Evolutionary conservation across 805 yeast species (phyloP).

Genomic region (Yarrowia divulgata): DNA sequence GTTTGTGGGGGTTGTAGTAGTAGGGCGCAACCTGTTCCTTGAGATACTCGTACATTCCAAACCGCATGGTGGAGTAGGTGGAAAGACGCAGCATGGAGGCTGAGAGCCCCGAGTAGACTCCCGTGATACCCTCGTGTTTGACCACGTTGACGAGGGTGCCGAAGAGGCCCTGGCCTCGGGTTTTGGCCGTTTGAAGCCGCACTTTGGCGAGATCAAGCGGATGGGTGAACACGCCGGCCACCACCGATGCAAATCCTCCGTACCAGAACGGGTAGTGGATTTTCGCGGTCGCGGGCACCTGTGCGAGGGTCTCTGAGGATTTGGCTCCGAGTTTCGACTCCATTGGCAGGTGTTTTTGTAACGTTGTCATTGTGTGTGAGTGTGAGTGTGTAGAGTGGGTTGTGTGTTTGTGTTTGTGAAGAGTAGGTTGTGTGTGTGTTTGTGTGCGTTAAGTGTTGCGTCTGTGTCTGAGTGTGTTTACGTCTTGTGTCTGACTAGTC

Average conservation of each 20-base stretch:
- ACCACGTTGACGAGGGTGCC: conserved; percentile 68
- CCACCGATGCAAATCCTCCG: conserved; percentile 55
- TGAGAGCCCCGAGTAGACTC: conserved; percentile 80
- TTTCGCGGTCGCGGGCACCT: conserved; percentile 3
- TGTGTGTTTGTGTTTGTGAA: neutral
- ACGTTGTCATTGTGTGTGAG: conserved; percentile 2
- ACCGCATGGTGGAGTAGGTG: conserved; percentile 84
- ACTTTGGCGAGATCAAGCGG: conserved; percentile 90
- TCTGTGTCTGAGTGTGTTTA: neutral
- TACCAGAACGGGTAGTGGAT: conserved; percentile 51
- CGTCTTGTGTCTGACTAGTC: too few relatives aligned
- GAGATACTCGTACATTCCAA: conserved; percentile 82
- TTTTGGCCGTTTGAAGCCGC: conserved; percentile 75
- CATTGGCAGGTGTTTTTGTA: conserved; percentile 3
- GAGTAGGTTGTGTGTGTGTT: neutral
- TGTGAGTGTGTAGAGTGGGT: neutral
- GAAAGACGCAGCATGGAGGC: conserved; percentile 87
- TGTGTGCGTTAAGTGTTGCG: neutral
- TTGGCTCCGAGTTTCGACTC: neutral
- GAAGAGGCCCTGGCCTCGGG: conserved; percentile 67
- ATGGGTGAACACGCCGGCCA: conserved; percentile 59
- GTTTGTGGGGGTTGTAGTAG: conserved; percentile 32
- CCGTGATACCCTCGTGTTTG: conserved; percentile 64
- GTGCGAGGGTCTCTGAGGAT: neutral
- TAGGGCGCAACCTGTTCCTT: conserved; percentile 58